phyloP scores from a whole-genome alignment of 495 filamentous ascomycete genomes.

The Mytilinidion resinicola region DNA sequence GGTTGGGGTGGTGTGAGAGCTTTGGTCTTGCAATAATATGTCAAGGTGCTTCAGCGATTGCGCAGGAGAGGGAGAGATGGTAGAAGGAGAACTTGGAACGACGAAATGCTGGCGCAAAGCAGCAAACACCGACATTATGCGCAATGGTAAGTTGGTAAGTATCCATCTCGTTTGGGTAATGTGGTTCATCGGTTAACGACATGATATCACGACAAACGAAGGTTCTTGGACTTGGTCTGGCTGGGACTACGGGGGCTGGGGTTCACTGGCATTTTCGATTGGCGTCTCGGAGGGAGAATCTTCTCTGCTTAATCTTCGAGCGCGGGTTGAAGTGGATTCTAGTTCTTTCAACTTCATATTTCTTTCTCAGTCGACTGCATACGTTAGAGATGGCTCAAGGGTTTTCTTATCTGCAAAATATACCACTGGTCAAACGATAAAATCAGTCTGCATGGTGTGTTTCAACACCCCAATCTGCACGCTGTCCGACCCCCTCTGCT shows the following conservation, averaged over 20 bases:
- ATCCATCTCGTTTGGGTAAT: conserved; percentile 28
- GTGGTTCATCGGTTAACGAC: conserved; percentile 1
- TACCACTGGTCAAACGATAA: conserved; percentile 3
- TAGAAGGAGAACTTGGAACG: background rate
- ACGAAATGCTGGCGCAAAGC: conserved; percentile 28
- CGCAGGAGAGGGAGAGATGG: background rate
- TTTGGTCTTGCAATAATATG: too few relatives aligned
- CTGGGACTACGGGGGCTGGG: background rate
- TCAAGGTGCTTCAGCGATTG: too few relatives aligned
- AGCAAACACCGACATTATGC: conserved; percentile 25
- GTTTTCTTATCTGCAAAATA: background rate
- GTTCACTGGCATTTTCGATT: conserved; percentile 1
- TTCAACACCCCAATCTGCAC: too few relatives aligned
- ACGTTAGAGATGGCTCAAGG: background rate
- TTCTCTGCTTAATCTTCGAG: background rate
- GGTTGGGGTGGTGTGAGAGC: too few relatives aligned
- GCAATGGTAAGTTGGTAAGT: conserved; percentile 32
- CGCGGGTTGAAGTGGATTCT: conserved; percentile 1
- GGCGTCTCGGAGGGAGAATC: background rate
- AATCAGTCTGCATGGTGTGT: too few relatives aligned
- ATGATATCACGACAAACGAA: background rate
- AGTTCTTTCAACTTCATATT: background rate
- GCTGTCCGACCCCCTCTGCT: too few relatives aligned
- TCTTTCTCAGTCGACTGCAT: background rate
- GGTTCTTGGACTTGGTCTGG: background rate